Percentiles rank a stretch among this genome's conserved stretches.
Evolutionary conservation across 306 rosid genomes (phyloP).

Genomic region (Castanea sativa): DNA sequence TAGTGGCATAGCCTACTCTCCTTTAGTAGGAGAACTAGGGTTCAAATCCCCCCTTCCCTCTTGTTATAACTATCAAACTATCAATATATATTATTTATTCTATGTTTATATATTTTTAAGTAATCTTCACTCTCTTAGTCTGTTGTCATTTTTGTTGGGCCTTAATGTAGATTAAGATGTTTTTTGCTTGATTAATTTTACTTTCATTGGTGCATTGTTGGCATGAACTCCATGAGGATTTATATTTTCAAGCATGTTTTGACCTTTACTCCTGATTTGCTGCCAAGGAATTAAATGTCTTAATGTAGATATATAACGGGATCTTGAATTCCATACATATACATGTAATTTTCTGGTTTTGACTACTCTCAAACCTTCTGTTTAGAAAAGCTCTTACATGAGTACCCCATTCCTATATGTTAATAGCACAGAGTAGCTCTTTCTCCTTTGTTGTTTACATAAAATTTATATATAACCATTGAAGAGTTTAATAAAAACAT

Average conservation of each 20-base stretch:
- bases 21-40: too few species aligned
- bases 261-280: not conserved
- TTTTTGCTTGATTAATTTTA: not conserved
- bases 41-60: too few species aligned
- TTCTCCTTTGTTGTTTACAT: not conserved
- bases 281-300: not conserved
- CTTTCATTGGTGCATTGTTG: not conserved
- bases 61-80: too few species aligned
- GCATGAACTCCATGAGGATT: not conserved
- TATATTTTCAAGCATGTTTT: not conserved
- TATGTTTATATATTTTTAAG: too few species aligned
- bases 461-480: not conserved
- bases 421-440: not conserved
- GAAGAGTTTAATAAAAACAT: not conserved
- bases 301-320: not conserved
- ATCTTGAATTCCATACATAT: not conserved
- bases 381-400: not conserved
- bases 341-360: not conserved
- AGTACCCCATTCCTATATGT: not conserved
- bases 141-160: not conserved
- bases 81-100: too few species aligned
- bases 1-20: too few species aligned
- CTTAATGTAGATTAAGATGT: not conserved
- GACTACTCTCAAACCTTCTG: not conserved
- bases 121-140: not conserved